Conservation (phyloP, 2,329 filamentous ascomycete genomes). For the Venturia carpophila region DNA sequence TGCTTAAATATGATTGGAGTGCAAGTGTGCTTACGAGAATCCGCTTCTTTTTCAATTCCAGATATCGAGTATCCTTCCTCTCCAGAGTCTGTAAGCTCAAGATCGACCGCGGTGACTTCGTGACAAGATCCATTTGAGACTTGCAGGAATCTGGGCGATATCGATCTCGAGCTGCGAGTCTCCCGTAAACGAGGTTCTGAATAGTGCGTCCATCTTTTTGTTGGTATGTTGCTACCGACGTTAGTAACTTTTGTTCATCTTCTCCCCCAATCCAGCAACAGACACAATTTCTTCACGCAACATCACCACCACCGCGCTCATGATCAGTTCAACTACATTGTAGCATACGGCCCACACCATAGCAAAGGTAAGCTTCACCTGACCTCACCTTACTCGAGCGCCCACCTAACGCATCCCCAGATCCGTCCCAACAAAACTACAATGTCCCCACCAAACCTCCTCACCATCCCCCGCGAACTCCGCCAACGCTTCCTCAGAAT, state of each 20-base stretch:
- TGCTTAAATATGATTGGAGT: too few relatives aligned
- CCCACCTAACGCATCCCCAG: background rate
- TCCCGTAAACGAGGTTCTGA: background rate
- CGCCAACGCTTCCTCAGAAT: background rate
- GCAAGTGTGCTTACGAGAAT: too few relatives aligned
- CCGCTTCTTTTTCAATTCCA: too few relatives aligned
- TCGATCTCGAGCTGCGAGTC: background rate
- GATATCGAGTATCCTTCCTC: background rate
- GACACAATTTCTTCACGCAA: background rate
- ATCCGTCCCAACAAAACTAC: background rate
- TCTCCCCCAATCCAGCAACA: conserved; percentile 1
- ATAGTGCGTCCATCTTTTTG: background rate
- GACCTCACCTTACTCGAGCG: background rate
- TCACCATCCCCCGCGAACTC: conserved; percentile 3
- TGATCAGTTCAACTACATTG: background rate
- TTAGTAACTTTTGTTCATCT: background rate
- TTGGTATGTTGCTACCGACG: background rate
- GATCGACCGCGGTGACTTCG: background rate
- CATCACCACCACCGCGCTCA: background rate
- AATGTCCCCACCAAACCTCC: conserved; percentile 8
- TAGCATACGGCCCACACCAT: background rate
- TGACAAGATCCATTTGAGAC: background rate
- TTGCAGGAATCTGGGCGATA: background rate
- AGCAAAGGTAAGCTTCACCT: background rate
- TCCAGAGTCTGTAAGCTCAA: background rate